Evolutionary conservation across 169 alveolate species (phyloP).

Genomic region (Eimeria zaria): DNA sequence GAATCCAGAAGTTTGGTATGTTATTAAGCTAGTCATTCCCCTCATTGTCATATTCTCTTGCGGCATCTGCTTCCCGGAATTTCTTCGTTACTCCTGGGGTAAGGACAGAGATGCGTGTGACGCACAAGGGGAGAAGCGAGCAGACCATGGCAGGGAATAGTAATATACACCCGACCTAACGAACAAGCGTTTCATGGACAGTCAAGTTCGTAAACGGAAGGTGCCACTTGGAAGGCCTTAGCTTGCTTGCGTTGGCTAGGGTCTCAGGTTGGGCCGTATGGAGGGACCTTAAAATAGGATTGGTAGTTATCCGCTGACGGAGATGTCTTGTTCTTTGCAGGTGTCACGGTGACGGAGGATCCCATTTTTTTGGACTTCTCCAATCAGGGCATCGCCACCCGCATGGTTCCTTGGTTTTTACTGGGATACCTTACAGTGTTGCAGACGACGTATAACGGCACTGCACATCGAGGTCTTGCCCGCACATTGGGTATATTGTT

Average conservation of each 20-base stretch:
- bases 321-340: constrained; percentile 29
- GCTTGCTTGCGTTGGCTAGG: neutral
- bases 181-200: neutral
- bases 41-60: constrained; percentile 32
- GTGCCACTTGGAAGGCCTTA: neutral
- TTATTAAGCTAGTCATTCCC: constrained; percentile 69
- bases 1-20: constrained; percentile 77
- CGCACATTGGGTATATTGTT: constrained; percentile 66
- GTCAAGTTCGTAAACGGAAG: neutral
- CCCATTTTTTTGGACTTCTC: constrained; percentile 64
- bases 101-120: neutral
- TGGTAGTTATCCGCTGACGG: neutral
- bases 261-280: neutral
- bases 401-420: constrained; percentile 78
- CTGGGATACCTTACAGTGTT: constrained; percentile 76
- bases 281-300: neutral
- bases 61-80: constrained; percentile 54
- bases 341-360: constrained; percentile 31
- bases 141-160: neutral
- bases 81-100: constrained; percentile 81
- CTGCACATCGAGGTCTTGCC: constrained; percentile 66
- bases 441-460: constrained; percentile 79
- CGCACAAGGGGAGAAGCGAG: neutral
- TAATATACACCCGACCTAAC: neutral
- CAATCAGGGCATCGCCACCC: constrained; percentile 67